These are phyloP conservation scores for Colletotrichum tofieldiae DNA, from an alignment of 2,329 filamentous ascomycete genomes.

Conservation along the genomic window DNA sequence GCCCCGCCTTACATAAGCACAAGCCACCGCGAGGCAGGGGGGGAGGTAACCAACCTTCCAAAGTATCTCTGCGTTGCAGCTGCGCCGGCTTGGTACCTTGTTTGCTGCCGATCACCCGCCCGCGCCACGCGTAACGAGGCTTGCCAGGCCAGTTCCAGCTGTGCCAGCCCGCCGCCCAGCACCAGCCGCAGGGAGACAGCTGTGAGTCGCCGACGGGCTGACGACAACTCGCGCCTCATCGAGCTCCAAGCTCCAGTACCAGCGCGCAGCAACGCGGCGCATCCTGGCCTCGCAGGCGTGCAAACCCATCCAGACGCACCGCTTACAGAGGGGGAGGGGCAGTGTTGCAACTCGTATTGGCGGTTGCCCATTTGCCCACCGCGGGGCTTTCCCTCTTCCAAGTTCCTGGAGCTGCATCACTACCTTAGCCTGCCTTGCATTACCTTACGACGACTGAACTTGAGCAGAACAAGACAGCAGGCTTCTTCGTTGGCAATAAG, in stretches of 20 bases:
- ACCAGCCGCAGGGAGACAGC: neutral
- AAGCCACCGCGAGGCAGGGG: neutral
- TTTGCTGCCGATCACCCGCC: constrained; percentile 30
- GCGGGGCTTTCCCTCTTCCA: constrained; percentile 22
- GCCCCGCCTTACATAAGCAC: neutral
- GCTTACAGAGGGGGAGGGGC: constrained; percentile 29
- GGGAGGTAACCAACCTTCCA: constrained; percentile 7
- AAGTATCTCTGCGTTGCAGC: neutral
- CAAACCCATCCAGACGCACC: constrained; percentile 12
- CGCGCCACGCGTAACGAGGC: constrained; percentile 8
- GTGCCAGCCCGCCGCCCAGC: neutral
- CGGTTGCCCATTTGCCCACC: constrained; percentile 12
- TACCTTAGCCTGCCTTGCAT: neutral
- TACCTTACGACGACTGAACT: neutral
- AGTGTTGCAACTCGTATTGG: constrained; percentile 23
- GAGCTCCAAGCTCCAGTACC: constrained; percentile 31
- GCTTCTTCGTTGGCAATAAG: constrained; percentile 20
- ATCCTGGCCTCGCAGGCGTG: neutral
- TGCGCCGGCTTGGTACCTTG: neutral
- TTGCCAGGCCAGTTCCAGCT: constrained; percentile 4
- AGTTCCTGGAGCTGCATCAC: constrained; percentile 5
- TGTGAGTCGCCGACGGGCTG: constrained; percentile 8
- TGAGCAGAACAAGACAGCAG: constrained; percentile 5
- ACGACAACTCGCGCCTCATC: constrained; percentile 37
- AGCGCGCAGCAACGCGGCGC: constrained; percentile 22